Base-by-base conservation (phyloP, 2,329 filamentous ascomycete species). In the Plectosphaerella sp. region DNA sequence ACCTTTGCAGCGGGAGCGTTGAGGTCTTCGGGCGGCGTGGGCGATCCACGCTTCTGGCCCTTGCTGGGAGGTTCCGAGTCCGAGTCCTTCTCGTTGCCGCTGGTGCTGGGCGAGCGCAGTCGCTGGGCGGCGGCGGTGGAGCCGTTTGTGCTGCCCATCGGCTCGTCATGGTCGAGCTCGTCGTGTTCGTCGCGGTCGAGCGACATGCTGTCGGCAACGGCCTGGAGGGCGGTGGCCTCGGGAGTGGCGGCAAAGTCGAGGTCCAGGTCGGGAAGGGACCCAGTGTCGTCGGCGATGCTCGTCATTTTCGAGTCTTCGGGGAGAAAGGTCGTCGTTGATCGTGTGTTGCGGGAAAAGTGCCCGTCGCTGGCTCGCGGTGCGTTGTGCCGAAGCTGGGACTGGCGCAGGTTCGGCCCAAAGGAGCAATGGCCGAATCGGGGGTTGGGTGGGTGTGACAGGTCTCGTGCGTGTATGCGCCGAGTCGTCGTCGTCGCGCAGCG, bases 1-100 rank as follows among this genome's bases (percentile, higher is more conserved):
- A 77, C 63, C 64, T 83, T 84, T 54, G 71, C 65, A 11, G 70
- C 63, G 12, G 62, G 56, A 9, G 54, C 56, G 28, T 55, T 55
- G 7, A 53, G 45, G 24, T 55, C 56, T 9, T 53, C 54, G 14
- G 20, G 43, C 43, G 48, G 39, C 39, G 36, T n/a, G 15, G 52
- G 48, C 14, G 54, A 53, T 9, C 54, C 52, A 22, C 54, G 52
- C 49, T 58, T 58, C 52, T 57, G 57, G 50, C 56, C 42, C 50
- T 46, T 47, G 54, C 49, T 39, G 52, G 52, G 12, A 33, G 28
- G 28, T 33, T 33, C 28, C 49, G 47, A 52, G 18, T 46, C 52
- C n/a, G 47, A 48, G 25, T 49, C 48, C 22, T 55, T 52, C 41
- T 57, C 51, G 37, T 51, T 47, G 20, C 50, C 49, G 43, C 45